Base-by-base conservation (phyloP, 768 basidiomycete genomes). In the Dentipellis fragilis region DNA sequence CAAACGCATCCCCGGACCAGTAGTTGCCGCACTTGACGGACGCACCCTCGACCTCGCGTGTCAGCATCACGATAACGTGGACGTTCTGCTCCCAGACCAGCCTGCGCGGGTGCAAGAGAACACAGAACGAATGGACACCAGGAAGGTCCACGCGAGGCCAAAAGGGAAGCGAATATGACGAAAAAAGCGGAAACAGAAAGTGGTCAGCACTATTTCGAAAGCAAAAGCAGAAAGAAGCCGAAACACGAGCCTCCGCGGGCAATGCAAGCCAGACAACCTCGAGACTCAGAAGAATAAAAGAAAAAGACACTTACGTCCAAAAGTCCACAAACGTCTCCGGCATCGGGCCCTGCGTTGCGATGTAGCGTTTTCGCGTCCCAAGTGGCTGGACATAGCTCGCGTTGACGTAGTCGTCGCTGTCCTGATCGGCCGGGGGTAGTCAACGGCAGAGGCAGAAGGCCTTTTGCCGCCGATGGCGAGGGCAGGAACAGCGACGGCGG, bases 61-160 rank as follows among this genome's bases (percentile, higher is more conserved):
- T 97, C 55, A 98, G 81, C 95, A 97, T 98, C 58, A 96, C 88
- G 60, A 98, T 92, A 51, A 96, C 90, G 59, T 88, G 86, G 0
- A 96, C 89, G 61, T 90, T 87, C 68, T 97, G 93, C 65, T 97
- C 91, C 88, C 93, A 95, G 53, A 87, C 84, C 14, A 97, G 77
- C 35, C 89, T 91, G 55, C 16, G 16, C 22, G 29, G 35, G 35
- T 21, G 17, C 22, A 38, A 10, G 36, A 17, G 53, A 16, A 29
- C 29, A 29, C 29, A 34, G 40, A 52, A 45, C 42, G 42, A 17
- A 17, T 45, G 10, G 19, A 45, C 42, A n/a, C 42, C 42, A n/a
- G 42, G n/a, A 19, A 45, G 42, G 42, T 45, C 19, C 19, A 42
- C 14, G 9, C 19, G 40, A 42, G 19, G 40, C 40, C 40, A 42